Percentiles rank a stretch among this genome's conserved stretches.
These are phyloP conservation scores for Steccherinum ochraceum DNA, from an alignment of 768 basidiomycete species.

Conservation along the genomic window DNA sequence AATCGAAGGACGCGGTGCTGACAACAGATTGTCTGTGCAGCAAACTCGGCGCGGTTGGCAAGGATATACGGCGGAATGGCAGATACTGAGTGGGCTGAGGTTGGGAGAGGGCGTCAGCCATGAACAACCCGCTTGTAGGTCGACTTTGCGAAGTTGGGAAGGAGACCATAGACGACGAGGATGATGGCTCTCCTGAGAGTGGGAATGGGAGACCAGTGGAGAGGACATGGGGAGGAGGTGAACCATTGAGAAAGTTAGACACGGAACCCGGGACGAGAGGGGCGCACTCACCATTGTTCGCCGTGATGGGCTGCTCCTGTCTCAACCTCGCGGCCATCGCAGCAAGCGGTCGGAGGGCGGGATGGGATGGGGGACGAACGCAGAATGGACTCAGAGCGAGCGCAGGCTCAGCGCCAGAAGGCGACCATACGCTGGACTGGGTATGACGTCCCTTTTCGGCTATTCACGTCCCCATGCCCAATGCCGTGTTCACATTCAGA, in stretches of 20 bases:
- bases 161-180: constrained; percentile 19
- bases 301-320: not conserved
- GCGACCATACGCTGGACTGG: no score
- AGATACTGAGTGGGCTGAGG: constrained; percentile 51
- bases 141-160: constrained; percentile 14
- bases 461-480: no score
- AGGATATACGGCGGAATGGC: constrained; percentile 40
- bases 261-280: not conserved
- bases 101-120: constrained; percentile 21
- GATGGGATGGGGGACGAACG: no score
- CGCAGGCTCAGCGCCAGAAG: no score
- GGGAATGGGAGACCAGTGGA: no score
- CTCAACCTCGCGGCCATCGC: not conserved
- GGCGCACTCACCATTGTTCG: not conserved
- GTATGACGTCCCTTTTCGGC: no score
- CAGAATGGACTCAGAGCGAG: no score
- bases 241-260: not conserved
- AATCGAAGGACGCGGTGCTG: constrained; percentile 71
- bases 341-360: no score
- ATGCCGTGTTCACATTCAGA: no score
- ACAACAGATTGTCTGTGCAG: constrained; percentile 58
- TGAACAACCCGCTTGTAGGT: not conserved
- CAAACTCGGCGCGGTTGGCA: constrained; percentile 33
- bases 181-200: not conserved
- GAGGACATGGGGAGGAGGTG: not conserved